phyloP scores from a whole-genome alignment of 306 rosid genomes.

The Neltuma alba region DNA sequence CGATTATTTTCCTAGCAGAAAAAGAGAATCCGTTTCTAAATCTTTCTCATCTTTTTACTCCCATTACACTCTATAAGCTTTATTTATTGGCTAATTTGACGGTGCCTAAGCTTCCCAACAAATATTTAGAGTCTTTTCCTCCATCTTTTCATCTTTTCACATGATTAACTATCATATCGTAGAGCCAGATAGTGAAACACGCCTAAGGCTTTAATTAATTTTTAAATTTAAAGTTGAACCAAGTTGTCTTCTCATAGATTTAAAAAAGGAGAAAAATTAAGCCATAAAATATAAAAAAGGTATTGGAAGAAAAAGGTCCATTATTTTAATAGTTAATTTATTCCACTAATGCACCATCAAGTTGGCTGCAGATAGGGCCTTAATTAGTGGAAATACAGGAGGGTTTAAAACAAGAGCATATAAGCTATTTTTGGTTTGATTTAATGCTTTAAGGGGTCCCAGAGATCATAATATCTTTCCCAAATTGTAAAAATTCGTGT shows the following conservation, averaged over 20 bases:
- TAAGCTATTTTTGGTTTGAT: conserved; percentile 29
- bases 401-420: background rate
- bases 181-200: no score
- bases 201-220: conserved; percentile 17
- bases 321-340: background rate
- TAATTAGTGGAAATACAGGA: conserved; percentile 2
- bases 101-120: conserved; percentile 14
- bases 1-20: no score
- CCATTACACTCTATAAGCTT: conserved; percentile 8
- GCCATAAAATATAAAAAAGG: background rate
- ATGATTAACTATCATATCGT: no score
- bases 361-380: conserved; percentile 14
- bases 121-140: no score
- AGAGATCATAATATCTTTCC: conserved; percentile 27
- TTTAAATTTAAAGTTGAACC: background rate
- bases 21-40: no score
- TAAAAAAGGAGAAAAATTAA: background rate
- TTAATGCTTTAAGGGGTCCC: background rate
- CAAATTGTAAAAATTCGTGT: conserved; percentile 33
- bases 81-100: background rate
- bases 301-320: background rate
- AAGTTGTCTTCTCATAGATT: background rate
- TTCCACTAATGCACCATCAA: conserved; percentile 6
- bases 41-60: conserved; percentile 17
- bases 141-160: no score